phyloP scores from a whole-genome alignment of 257 asterid species.

The Forsythia suspensa region DNA sequence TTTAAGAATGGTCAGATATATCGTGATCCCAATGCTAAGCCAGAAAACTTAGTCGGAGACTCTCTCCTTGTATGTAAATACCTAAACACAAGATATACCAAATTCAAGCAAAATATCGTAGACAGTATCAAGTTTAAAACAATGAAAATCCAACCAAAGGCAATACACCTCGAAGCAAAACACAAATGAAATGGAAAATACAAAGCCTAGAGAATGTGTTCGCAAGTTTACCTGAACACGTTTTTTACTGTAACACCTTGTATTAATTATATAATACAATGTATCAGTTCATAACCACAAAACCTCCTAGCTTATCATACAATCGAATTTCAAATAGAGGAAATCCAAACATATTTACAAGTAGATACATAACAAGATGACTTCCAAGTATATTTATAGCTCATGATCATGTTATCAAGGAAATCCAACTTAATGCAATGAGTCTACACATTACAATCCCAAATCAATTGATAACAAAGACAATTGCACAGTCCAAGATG shows the following conservation, averaged over 20 bases:
- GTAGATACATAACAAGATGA: neutral
- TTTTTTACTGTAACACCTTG: neutral
- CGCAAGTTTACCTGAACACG: neutral
- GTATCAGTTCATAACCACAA: neutral
- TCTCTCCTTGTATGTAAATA: neutral
- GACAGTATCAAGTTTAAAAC: no score
- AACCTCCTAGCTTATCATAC: neutral
- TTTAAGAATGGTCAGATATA: neutral
- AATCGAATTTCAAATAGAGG: neutral
- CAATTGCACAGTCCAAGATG: neutral
- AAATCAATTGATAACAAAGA: neutral
- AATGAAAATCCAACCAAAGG: neutral
- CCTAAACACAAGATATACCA: neutral
- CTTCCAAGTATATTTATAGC: neutral
- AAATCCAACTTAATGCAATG: neutral
- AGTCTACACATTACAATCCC: no score
- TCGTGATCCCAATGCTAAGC: neutral
- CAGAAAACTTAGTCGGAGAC: neutral
- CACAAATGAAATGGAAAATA: neutral
- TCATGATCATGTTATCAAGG: neutral
- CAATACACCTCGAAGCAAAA: neutral
- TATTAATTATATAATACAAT: neutral
- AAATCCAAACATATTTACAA: neutral
- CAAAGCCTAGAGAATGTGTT: neutral
- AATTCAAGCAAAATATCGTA: no score